Base-by-base conservation (phyloP, 768 basidiomycete species). In the Exidia glandulosa region DNA sequence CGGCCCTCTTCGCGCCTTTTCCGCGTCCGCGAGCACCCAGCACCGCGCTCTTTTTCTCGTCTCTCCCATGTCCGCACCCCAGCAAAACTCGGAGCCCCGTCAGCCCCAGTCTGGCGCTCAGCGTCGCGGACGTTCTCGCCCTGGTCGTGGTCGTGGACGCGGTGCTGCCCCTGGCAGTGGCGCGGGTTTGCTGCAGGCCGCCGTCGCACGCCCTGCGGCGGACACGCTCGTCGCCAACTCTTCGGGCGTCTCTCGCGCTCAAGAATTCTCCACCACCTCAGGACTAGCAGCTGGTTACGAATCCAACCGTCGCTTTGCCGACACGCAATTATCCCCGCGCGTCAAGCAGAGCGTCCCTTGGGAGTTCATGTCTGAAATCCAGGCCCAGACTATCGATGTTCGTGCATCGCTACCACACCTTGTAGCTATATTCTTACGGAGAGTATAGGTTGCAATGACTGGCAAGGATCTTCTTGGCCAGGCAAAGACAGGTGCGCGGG, bases 401-500 rank as follows among this genome's bases (percentile, higher is more conserved):
- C 23, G 57, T 55, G 23, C 30, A 45, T 19, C 6, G 9, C 30
- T 54, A 29, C 14, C 19, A 14, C 50, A 14, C 1, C 14, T 54
- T 31, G 23, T 13, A 27, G 25, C 9, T 54, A 3, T 29, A 27
- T 27, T 29, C 27, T 9, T 37, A 37, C 9, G 10, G 36, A 37
- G 10, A 10, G 9, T 19, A 10, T 31, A 54, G 50, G 25, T 54
- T 27, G 25, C 25, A 7, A 13, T 54, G 19, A 9, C 14, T 5
- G 50, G 50, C 7, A 25, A 54, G 25, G 50, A 54, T 3, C 13
- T 54, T 14, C 50, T 57, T 19, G 58, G 13, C 41, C 48, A 57
- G 55, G 67, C 29, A 66, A 72, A 63, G 69, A 69, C 37, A 69
- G 70, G 59, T 54, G 27, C 10, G 50, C 12, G 19, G 41, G 19